Conservation (phyloP, 1,284 basidiomycete genomes). For the Cryptococcus sp. region DNA sequence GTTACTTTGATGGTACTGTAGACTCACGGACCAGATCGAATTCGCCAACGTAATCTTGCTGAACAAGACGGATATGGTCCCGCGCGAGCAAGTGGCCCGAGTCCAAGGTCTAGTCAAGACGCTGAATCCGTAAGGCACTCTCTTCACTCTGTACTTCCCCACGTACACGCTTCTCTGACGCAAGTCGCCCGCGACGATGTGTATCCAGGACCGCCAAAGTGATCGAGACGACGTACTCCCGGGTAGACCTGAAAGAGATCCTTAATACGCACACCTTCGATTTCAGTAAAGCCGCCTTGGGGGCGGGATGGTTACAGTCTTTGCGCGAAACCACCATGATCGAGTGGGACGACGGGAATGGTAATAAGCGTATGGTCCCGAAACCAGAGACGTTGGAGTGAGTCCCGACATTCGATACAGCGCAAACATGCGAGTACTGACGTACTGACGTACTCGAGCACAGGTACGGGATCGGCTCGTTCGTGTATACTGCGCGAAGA, state of each 20-base stretch:
- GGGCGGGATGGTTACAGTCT: conserved; percentile 56
- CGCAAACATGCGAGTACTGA: background rate
- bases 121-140: conserved; percentile 53
- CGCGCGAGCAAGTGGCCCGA: conserved; percentile 38
- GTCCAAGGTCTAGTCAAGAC: conserved; percentile 48
- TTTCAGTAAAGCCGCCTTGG: conserved; percentile 54
- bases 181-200: too few species aligned
- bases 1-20: conserved; percentile 14
- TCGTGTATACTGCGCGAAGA: conserved; percentile 50
- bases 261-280: conserved; percentile 50
- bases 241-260: conserved; percentile 51
- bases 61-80: conserved; percentile 55
- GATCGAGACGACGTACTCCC: conserved; percentile 44
- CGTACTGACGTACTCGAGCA: background rate
- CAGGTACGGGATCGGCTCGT: conserved; percentile 50
- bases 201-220: conserved; percentile 40
- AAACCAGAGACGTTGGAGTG: conserved; percentile 55
- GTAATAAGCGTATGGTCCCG: conserved; percentile 35
- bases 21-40: conserved; percentile 55
- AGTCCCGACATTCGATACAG: conserved; percentile 4
- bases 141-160: conserved; percentile 7
- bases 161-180: background rate
- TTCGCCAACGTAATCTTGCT: conserved; percentile 56
- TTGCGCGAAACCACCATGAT: conserved; percentile 47
- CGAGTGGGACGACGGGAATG: conserved; percentile 28